Conservation (phyloP, 2,329 filamentous ascomycete species). For the Cercospora berteroae region DNA sequence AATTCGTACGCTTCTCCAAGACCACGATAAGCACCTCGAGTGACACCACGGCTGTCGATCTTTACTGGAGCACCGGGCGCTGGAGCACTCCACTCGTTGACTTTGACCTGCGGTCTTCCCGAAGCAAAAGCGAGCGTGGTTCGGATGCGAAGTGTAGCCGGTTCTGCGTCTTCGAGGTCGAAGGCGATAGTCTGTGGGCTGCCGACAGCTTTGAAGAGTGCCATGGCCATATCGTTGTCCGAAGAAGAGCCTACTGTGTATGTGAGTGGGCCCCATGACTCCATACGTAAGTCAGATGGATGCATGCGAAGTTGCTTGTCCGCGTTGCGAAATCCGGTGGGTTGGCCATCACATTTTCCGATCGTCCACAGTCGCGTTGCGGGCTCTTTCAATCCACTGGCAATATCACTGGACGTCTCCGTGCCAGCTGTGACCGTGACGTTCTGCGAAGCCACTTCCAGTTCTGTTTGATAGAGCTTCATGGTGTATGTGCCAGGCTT, state of each 20-base stretch:
- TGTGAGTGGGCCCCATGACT: conserved; percentile 10
- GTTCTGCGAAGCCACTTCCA: conserved; percentile 52
- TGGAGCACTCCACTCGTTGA: conserved; percentile 10
- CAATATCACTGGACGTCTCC: conserved; percentile 52
- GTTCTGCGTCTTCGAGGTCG: conserved; percentile 9
- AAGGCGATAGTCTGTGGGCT: conserved; percentile 17
- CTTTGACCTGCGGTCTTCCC: conserved; percentile 10
- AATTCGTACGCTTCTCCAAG: conserved; percentile 21
- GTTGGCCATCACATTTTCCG: conserved; percentile 63
- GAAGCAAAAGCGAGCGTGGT: conserved; percentile 20
- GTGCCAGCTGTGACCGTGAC: conserved; percentile 53
- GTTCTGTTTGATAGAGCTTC: conserved; percentile 62
- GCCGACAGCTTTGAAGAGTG: conserved; percentile 18
- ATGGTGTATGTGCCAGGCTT: conserved; percentile 68
- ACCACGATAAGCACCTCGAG: conserved; percentile 20
- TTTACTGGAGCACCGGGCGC: conserved; percentile 11
- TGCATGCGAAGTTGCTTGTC: conserved; percentile 68
- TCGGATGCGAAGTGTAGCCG: conserved; percentile 15
- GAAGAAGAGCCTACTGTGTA: conserved; percentile 11
- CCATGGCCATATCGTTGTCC: conserved; percentile 17
- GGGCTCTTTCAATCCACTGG: conserved; percentile 48
- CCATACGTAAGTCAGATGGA: conserved; percentile 49
- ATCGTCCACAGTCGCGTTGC: conserved; percentile 60
- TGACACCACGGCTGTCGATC: conserved; percentile 21
- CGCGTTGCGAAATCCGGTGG: conserved; percentile 62